These are phyloP conservation scores for Boechera divaricarpa DNA, from an alignment of 345 rosid genomes.

Conservation along the genomic window DNA sequence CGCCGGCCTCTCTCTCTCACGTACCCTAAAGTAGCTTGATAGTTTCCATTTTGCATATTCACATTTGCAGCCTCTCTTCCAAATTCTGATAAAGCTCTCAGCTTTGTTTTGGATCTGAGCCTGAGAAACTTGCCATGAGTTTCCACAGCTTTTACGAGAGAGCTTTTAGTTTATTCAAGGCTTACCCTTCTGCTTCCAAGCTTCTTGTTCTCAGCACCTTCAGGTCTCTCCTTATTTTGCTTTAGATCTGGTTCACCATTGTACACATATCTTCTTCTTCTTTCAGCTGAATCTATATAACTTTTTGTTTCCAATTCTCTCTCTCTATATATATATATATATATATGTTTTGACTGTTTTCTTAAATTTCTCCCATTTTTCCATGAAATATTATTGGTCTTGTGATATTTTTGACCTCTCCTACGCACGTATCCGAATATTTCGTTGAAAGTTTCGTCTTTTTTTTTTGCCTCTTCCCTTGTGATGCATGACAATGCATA, in stretches of 20 bases:
- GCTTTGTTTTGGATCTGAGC: slow-evolving; percentile 26
- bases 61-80: slow-evolving; percentile 35
- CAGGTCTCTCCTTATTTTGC: slow-evolving; percentile 47
- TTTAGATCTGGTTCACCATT: slow-evolving; percentile 12
- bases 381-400: not conserved
- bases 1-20: slow-evolving; percentile 14
- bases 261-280: not conserved
- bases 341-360: slow-evolving; percentile 5
- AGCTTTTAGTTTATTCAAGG: slow-evolving; percentile 50
- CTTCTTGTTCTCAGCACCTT: slow-evolving; percentile 56
- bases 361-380: not conserved
- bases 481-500: not conserved
- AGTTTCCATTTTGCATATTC: slow-evolving; percentile 27
- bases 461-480: no score
- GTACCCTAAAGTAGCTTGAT: slow-evolving; percentile 32
- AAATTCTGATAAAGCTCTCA: slow-evolving; percentile 16
- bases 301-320: not conserved
- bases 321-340: no score
- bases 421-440: not conserved
- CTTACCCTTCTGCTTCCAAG: slow-evolving; percentile 56
- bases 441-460: not conserved
- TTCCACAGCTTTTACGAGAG: slow-evolving; percentile 49
- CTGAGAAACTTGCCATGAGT: slow-evolving; percentile 39
- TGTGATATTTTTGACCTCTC: not conserved
- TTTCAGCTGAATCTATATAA: not conserved